Evolutionary conservation across 352 stramenopile species (phyloP).

Genomic region (Phytophthora vignae): DNA sequence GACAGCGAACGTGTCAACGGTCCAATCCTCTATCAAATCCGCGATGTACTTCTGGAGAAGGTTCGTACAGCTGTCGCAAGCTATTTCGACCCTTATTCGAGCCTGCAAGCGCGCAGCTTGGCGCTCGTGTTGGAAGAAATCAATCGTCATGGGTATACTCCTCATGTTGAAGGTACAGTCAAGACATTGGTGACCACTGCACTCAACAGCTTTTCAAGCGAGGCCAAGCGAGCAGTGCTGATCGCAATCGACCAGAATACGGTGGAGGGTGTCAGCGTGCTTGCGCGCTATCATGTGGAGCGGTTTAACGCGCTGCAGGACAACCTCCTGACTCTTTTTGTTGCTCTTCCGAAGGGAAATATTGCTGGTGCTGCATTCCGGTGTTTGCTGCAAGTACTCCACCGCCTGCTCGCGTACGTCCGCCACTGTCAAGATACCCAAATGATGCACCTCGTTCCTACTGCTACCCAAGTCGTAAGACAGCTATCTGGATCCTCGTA

Average conservation of each 20-base stretch:
- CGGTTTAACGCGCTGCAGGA: slow-evolving; percentile 67
- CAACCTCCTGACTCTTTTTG: slow-evolving; percentile 74
- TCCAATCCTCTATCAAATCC: slow-evolving; percentile 51
- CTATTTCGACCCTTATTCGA: slow-evolving; percentile 72
- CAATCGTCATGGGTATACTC: slow-evolving; percentile 31
- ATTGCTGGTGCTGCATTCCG: slow-evolving; percentile 50
- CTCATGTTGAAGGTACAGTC: slow-evolving; percentile 39
- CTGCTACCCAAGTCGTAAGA: slow-evolving; percentile 49
- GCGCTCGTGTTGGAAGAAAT: slow-evolving; percentile 64
- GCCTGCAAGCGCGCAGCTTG: slow-evolving; percentile 62
- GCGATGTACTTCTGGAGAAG: slow-evolving; percentile 63
- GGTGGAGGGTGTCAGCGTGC: slow-evolving; percentile 17
- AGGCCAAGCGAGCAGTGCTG: slow-evolving; percentile 55
- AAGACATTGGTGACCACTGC: slow-evolving; percentile 37
- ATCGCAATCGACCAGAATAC: slow-evolving; percentile 44
- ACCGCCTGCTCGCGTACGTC: slow-evolving; percentile 70
- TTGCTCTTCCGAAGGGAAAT: slow-evolving; percentile 47
- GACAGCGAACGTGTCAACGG: slow-evolving; percentile 26
- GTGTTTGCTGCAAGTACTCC: slow-evolving; percentile 66
- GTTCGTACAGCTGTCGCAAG: slow-evolving; percentile 37
- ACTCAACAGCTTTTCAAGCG: slow-evolving; percentile 38
- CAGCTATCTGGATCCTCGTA: slow-evolving; percentile 74
- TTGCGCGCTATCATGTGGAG: slow-evolving; percentile 53
- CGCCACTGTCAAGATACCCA: slow-evolving; percentile 49
- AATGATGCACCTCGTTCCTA: slow-evolving; percentile 45